Evolutionary conservation across 2,329 filamentous ascomycete species (phyloP), one percentile per base, ranked within the genome.

Genomic region (Akanthomyces lecanii): DNA sequence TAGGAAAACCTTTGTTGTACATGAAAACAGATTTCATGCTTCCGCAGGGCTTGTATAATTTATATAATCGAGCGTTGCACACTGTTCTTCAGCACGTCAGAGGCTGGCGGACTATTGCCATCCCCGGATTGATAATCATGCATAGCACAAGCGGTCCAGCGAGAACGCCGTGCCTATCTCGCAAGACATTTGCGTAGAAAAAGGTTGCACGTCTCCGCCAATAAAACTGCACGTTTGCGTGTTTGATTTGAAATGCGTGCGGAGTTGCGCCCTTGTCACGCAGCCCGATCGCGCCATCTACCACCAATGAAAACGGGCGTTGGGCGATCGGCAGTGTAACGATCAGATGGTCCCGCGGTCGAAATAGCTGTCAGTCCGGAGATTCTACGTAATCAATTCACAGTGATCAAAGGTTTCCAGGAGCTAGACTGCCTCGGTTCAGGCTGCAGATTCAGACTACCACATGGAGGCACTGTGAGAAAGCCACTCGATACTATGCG

Each of bases 101-200:
- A 44, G 42, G 48, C 30, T 53, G 48, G 59, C 62, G 62, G 51
- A 62, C 52, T 59, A 51, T 54, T 58, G 51, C 42, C 44, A 64
- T 45, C 40, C 38, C 28, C 21, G 56, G 68, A 69, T 70, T 70
- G 67, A 68, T 71, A 71, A 69, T 67, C 70, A 65, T 50, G 14
- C 36, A 65, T 42, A 21, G 40, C 62, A 33, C 38, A 30, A 23
- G 2, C 23, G n/a, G 11, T 47, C 1, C 11, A 40, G 38, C 52
- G 16, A 16, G 25, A 33, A 30, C 21, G 18, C 48, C 28, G 28
- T 30, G 25, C 28, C 18, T 18, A 10, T 52, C 28, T 16, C 6
- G 18, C 16, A 10, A n/a, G 30, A 16, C 28, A 36, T 8, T 11
- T 4, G 8, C 48, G 18, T n/a, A 36, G 1, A 33, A n/a, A 18